Conservation (phyloP, 768 basidiomycete genomes). For the Artomyces pyxidatus region DNA sequence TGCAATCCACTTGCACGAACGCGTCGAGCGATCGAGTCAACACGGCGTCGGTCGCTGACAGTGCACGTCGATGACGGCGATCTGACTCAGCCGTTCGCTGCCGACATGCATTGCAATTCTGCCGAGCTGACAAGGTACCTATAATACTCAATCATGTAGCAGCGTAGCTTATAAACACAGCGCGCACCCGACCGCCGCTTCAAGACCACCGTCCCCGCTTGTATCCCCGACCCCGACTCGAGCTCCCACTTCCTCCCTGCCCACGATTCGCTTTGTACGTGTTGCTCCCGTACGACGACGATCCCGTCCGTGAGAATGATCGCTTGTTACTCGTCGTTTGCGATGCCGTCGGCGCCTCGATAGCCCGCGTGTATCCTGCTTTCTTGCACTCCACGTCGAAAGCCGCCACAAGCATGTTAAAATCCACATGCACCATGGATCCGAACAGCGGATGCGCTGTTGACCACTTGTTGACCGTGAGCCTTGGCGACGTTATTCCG, state of each 20-base stretch:
- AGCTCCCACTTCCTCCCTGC: neutral
- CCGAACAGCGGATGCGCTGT: conserved; percentile 35
- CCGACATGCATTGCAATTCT: no score
- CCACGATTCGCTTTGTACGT: no score
- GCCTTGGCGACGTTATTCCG: conserved; percentile 37
- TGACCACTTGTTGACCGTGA: conserved; percentile 34
- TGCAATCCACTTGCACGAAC: no score
- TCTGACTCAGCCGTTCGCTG: no score
- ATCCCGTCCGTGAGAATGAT: neutral
- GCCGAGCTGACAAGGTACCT: no score
- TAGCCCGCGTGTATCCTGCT: conserved; percentile 21
- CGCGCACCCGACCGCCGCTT: no score
- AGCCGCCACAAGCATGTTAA: conserved; percentile 29
- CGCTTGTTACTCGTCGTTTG: conserved; percentile 2
- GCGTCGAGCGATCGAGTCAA: no score
- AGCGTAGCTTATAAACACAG: no score
- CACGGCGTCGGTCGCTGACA: no score
- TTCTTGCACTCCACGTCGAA: conserved; percentile 37
- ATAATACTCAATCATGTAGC: no score
- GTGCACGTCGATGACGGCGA: no score
- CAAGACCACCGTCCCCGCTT: neutral
- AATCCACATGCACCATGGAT: conserved; percentile 33
- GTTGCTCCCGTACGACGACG: no score
- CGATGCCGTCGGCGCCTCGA: neutral
- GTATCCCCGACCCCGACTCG: neutral